Evolutionary conservation across 371 early-diverging fungal genomes (phyloP), one percentile per base, ranked within the genome.

Genomic region (Enterocytospora artemiae): DNA sequence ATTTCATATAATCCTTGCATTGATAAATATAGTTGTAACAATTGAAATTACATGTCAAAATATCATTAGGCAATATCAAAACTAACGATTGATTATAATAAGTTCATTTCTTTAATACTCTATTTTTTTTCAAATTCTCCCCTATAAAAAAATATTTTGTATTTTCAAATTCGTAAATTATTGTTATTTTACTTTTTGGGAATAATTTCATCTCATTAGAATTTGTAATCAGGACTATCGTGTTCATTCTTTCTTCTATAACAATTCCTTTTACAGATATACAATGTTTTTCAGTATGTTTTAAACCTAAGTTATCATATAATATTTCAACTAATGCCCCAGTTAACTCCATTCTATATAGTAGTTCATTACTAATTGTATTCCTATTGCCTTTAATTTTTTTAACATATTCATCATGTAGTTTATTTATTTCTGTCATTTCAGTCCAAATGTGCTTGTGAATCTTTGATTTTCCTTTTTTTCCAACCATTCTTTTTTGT

Each of bases 221-320:
- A n/a, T 9, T 28, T 45, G 49, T 22, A 34, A 66, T 55, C 30
- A 66, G 33, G 4, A 59, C 14, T 5, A 66, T 22, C 2, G 31
- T 0, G 28, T 66, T 66, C 48, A 60, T 51, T 32, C 67, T 24
- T 52, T 66, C 67, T 44, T 66, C 67, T 28, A 61, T 43, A 2
- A 66, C 45, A 44, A 66, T 49, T n/a, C 67, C 67, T 22, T 7
- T 27, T 53, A n/a, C n/a, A n/a, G n/a, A n/a, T n/a, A n/a, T n/a
- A n/a, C n/a, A n/a, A n/a, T n/a, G n/a, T n/a, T n/a, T n/a, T n/a
- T n/a, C n/a, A n/a, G n/a, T n/a, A n/a, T n/a, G n/a, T n/a, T n/a
- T n/a, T n/a, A n/a, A n/a, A n/a, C n/a, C n/a, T n/a, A n/a, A n/a
- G n/a, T n/a, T n/a, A n/a, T 30, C 52, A 25, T 36, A 24, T 16